Evolutionary conservation across 805 yeast species (phyloP), one percentile per base, ranked within the genome.

Genomic region (Yamadazyma paraphyllophila): DNA sequence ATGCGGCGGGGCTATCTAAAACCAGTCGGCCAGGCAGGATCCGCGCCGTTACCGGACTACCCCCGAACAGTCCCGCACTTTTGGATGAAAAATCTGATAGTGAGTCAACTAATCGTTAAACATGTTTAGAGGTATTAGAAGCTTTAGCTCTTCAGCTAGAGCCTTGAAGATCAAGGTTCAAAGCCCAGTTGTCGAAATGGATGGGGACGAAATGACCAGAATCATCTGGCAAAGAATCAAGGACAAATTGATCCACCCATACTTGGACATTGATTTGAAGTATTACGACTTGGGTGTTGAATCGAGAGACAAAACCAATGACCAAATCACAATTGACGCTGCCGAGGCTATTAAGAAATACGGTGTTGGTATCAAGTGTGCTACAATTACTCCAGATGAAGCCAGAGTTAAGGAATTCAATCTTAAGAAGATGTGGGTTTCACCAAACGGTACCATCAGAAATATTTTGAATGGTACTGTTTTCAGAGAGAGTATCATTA

Each of bases 201-300:
- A 85, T 59, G 94, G 94, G 57, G 94, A 86, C 64, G 94, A 86
- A 64, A 85, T 84, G 92, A 86, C 94, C 52, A 74, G 92, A 64
- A 85, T 86, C 60, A 86, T 86, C 63, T 86, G 94, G 94, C 76
- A 80, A 51, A 72, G 78, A 57, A 86, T 86, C 68, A 85, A 84
- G 64, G 78, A 76, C 48, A 78, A 81, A 61, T 74, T 86, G 56
- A 77, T 86, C 58, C 61, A 70, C 49, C 94, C 92, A 7, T 84
- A 80, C 61, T 65, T 86, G 52, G 86, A 86, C 52, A 76, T 86
- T 36, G 89, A 85, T 53, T 71, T 86, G 63, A 83, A 85, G 57
- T 85, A 85, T 65, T 86, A 83, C 63, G 94, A 86, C 63, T 73
- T 86, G 56, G 81, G 88, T 25, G 76, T 86, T 52, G 72, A 78